phyloP scores from a whole-genome alignment of 371 early-diverging fungal genomes.

The Rhizopus delemar region DNA sequence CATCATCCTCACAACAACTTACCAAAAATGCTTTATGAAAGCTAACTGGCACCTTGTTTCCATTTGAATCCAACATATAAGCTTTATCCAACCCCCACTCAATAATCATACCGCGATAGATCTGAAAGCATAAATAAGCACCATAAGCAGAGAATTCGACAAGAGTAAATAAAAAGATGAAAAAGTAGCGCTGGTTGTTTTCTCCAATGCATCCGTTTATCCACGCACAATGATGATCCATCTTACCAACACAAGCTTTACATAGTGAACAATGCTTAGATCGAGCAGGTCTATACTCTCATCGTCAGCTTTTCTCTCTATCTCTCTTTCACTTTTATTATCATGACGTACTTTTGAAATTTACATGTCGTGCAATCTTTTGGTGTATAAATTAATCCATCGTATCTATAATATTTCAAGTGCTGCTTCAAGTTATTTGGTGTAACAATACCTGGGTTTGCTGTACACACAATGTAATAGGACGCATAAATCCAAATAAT shows the following conservation, averaged over 20 bases:
- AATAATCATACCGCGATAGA: slow-evolving; percentile 57
- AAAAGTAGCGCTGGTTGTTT: slow-evolving; percentile 71
- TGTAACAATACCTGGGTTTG: slow-evolving; percentile 69
- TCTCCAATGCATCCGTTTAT: slow-evolving; percentile 78
- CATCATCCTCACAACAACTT: slow-evolving; percentile 9
- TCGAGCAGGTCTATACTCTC: slow-evolving; percentile 60
- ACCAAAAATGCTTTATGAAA: slow-evolving; percentile 48
- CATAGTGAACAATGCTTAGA: slow-evolving; percentile 80
- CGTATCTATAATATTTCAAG: slow-evolving; percentile 60
- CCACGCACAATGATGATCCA: slow-evolving; percentile 83
- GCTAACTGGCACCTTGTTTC: slow-evolving; percentile 33
- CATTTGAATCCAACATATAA: slow-evolving; percentile 40
- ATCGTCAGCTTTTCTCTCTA: not conserved
- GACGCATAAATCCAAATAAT: slow-evolving; percentile 59
- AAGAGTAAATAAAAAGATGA: slow-evolving; percentile 64
- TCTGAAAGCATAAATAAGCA: slow-evolving; percentile 57
- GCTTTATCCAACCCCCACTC: slow-evolving; percentile 53
- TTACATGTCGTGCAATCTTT: slow-evolving; percentile 69
- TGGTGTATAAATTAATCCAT: slow-evolving; percentile 63
- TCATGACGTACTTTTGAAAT: slow-evolving; percentile 56
- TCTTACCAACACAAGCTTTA: slow-evolving; percentile 66
- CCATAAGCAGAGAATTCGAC: slow-evolving; percentile 68
- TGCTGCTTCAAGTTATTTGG: slow-evolving; percentile 55
- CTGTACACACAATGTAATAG: slow-evolving; percentile 58
- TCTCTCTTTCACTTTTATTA: not conserved